These are phyloP conservation scores for Axilococcus clingmanii DNA, from an alignment of 139 green algal genomes.

Conservation along the genomic window DNA sequence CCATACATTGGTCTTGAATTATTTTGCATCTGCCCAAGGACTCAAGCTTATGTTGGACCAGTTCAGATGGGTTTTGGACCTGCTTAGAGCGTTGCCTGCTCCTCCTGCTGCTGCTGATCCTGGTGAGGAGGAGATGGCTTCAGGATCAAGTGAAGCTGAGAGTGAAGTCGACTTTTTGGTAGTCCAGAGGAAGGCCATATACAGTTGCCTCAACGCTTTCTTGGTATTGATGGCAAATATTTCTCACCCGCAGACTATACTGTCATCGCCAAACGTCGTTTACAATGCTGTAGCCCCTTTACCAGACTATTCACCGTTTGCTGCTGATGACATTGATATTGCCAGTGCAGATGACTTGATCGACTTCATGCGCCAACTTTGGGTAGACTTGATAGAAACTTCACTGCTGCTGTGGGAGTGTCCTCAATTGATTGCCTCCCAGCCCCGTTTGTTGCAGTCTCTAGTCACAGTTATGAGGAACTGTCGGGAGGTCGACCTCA, in stretches of 20 bases:
- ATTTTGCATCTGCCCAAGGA: constrained; percentile 49
- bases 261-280: constrained; percentile 33
- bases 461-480: constrained; percentile 48
- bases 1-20: constrained; percentile 76
- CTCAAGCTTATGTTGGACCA: constrained; percentile 22
- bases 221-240: constrained; percentile 55
- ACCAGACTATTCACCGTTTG: constrained; percentile 22
- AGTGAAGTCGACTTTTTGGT: no score
- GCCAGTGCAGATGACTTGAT: constrained; percentile 25
- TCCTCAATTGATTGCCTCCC: constrained; percentile 12
- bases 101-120: not conserved
- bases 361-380: constrained; percentile 40
- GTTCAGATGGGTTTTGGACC: constrained; percentile 6
- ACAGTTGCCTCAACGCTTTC: constrained; percentile 6
- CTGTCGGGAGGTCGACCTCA: constrained; percentile 42
- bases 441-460: constrained; percentile 11
- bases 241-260: constrained; percentile 37
- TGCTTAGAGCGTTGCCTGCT: constrained; percentile 15
- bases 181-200: no score
- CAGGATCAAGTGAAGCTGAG: no score
- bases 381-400: constrained; percentile 39
- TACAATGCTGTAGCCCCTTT: constrained; percentile 40
- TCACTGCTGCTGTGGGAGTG: constrained; percentile 70
- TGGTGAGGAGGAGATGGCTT: no score
- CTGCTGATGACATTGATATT: no score